These are phyloP conservation scores for Haematococcus lacustris DNA, from an alignment of 139 green algal genomes.

Conservation along the genomic window DNA sequence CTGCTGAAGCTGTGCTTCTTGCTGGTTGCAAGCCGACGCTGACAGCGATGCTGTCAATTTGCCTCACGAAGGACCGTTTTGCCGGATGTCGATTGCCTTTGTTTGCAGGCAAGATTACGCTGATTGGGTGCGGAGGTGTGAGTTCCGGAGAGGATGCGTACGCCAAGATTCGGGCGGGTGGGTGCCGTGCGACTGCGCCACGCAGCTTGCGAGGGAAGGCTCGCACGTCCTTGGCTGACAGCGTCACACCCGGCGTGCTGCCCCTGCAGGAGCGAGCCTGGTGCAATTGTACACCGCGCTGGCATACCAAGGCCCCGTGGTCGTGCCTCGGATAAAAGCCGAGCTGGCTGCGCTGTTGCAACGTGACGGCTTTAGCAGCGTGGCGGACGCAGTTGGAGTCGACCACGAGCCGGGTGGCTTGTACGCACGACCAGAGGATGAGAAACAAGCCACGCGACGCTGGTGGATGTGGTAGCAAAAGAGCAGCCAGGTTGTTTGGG, in stretches of 20 bases:
- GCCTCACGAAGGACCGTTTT: no score
- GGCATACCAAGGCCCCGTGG: constrained; percentile 77
- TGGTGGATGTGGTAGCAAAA: no score
- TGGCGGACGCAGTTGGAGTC: constrained; percentile 76
- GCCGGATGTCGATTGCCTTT: no score
- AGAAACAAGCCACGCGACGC: no score
- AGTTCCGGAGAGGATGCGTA: constrained; percentile 75
- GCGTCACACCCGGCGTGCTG: no score
- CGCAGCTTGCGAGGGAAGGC: no score
- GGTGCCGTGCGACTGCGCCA: no score
- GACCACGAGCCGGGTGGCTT: constrained; percentile 40
- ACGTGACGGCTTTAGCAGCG: constrained; percentile 65
- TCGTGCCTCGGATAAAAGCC: constrained; percentile 83
- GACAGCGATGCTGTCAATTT: no score
- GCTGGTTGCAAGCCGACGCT: no score
- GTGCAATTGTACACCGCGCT: constrained; percentile 95
- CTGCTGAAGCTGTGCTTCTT: no score
- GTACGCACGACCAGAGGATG: neutral
- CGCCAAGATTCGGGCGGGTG: constrained; percentile 84
- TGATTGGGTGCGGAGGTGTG: constrained; percentile 90
- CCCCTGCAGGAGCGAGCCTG: constrained; percentile 67
- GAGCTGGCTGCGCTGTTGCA: constrained; percentile 58
- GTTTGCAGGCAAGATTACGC: constrained; percentile 68
- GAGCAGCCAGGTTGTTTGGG: no score
- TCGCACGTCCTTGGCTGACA: no score